Conservation (phyloP, 306 rosid genomes). For the Cicer yamashitae region DNA sequence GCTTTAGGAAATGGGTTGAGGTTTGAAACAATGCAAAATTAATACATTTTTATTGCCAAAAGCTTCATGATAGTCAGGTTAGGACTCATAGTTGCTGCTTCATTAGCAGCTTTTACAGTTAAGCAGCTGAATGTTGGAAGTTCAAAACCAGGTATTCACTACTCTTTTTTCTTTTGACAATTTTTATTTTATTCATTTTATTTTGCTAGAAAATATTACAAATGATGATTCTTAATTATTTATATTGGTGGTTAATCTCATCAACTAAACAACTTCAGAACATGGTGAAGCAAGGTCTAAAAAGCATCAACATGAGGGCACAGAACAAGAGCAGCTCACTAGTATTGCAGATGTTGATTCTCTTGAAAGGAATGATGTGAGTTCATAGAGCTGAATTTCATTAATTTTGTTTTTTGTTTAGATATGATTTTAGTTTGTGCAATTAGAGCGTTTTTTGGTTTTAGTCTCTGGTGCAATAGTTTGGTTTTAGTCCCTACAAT, state of each 20-base stretch:
- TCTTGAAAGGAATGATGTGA: constrained; percentile 58
- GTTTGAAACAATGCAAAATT: constrained; percentile 51
- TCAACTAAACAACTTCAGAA: constrained; percentile 48
- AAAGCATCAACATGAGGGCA: constrained; percentile 49
- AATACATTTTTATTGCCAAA: constrained; percentile 41
- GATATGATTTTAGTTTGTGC: too few relatives aligned
- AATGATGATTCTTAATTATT: constrained; percentile 23
- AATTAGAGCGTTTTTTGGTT: too few relatives aligned
- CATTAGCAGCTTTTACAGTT: constrained; percentile 80
- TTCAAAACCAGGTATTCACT: constrained; percentile 59
- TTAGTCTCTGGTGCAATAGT: too few relatives aligned
- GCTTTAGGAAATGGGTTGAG: constrained; percentile 48
- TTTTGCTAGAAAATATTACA: neutral
- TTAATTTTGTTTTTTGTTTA: constrained; percentile 19
- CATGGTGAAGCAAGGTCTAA: constrained; percentile 51
- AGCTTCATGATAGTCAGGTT: constrained; percentile 81
- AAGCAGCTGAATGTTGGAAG: constrained; percentile 65
- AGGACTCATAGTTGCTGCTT: constrained; percentile 91
- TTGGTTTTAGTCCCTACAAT: too few relatives aligned
- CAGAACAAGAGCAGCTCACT: constrained; percentile 54
- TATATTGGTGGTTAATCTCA: constrained; percentile 17
- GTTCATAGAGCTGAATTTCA: constrained; percentile 40
- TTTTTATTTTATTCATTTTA: constrained; percentile 14
- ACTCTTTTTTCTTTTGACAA: neutral
- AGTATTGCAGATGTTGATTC: constrained; percentile 49